Conservation (phyloP, 2,329 filamentous ascomycete genomes). For the Pseudofabraea citricarpa region DNA sequence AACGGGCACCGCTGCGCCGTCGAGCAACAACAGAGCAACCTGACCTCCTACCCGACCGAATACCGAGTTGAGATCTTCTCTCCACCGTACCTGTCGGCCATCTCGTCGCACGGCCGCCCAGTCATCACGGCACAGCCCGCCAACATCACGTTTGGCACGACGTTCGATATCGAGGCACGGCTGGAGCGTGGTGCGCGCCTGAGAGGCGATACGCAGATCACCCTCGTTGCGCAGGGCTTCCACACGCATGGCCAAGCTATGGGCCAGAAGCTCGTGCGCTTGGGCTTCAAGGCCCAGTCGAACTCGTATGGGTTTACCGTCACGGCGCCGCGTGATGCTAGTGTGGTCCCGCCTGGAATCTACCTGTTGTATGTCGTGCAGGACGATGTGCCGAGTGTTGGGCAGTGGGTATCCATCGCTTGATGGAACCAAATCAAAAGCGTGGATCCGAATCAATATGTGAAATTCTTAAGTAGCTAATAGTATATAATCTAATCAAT, state of each 20-base stretch:
- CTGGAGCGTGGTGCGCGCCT: background rate
- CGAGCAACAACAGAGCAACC: background rate
- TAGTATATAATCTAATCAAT: no score
- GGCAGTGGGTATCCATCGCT: background rate
- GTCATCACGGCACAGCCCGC: background rate
- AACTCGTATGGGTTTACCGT: background rate
- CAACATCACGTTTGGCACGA: background rate
- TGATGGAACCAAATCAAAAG: no score
- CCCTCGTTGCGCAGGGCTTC: background rate
- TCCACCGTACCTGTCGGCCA: background rate
- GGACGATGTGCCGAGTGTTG: background rate
- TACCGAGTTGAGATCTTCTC: constrained; percentile 2
- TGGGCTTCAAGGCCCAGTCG: background rate
- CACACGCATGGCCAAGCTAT: constrained; percentile 2
- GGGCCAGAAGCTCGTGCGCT: background rate
- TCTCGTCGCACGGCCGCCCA: background rate
- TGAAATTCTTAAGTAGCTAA: no score
- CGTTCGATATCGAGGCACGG: constrained; percentile 1
- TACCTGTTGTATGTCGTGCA: constrained; percentile 1
- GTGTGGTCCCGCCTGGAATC: background rate
- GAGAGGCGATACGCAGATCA: constrained; percentile 1
- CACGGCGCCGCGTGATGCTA: background rate
- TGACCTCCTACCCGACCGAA: background rate
- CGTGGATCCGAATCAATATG: no score
- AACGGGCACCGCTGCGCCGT: background rate